phyloP scores from a whole-genome alignment of 148 eudicot species.

The Vaccinium corymbosum region DNA sequence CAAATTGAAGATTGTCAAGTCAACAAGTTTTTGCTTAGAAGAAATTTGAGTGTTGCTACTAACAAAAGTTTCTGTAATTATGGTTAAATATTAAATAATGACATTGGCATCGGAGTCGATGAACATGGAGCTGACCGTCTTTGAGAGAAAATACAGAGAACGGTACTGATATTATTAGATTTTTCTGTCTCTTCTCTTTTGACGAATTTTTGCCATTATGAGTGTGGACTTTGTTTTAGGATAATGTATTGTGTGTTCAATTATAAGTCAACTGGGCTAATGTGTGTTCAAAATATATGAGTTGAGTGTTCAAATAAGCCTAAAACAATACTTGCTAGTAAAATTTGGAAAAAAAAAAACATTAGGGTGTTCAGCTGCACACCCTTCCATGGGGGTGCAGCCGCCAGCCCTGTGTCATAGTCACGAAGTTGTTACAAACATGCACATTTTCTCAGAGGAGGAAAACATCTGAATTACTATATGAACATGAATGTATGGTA shows the following conservation, averaged over 20 bases:
- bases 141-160: neutral
- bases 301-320: neutral
- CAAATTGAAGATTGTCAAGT: too few species aligned
- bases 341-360: neutral
- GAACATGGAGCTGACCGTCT: neutral
- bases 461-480: neutral
- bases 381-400: neutral
- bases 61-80: neutral
- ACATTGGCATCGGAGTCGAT: neutral
- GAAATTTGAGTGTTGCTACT: neutral
- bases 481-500: neutral
- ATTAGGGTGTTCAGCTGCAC: neutral
- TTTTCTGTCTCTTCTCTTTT: neutral
- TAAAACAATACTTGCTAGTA: neutral
- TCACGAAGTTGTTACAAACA: too few species aligned
- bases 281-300: neutral
- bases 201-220: neutral
- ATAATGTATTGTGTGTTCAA: neutral
- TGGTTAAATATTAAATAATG: neutral
- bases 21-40: too few species aligned
- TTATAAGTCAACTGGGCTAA: neutral
- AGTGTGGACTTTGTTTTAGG: neutral
- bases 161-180: neutral
- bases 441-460: too few species aligned
- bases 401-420: neutral